Evolutionary conservation across 2,329 filamentous ascomycete genomes (phyloP), one percentile per base, ranked within the genome.

Genomic region (Epichloe amarillans): DNA sequence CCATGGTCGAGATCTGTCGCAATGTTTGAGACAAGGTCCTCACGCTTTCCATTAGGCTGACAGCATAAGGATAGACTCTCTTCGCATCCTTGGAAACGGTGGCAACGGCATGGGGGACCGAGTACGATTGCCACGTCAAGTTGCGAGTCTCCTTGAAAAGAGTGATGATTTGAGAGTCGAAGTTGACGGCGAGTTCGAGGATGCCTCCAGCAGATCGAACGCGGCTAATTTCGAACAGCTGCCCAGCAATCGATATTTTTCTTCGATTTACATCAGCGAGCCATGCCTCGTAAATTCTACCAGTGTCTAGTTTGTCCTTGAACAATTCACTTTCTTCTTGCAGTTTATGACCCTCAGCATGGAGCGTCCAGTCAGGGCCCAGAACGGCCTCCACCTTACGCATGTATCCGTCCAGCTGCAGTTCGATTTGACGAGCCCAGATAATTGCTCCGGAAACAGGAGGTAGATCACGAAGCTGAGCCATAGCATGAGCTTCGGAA

Each of bases 31-130:
- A 80, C 56, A 95, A 84, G 0, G 89, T 97, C 52, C 90, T 81
- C n/a, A 97, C 88, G 61, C 89, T 97, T 69, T 99, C 93, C 89
- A 98, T 98, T 57, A 99, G 71, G 62, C 90, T 97, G 57, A 98
- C 90, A 23, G 94, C 93, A 62, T 94, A 98, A 0, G 93, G 93
- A 60, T 99, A 99, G 4, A 98, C 93, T 49, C 93, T 82, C 69
- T 96, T 95, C n/a, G 93, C 94, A 65, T 98, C 93, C 67, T 97
- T 98, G 1, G 94, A 95, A 50, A 95, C 88, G 56, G 88, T 97
- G 67, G 85, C 94, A 62, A 98, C 88, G 14, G 87, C 83, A 66
- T 98, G 93, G 8, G 94, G 94, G 23, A 98, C 88, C 51, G 88
- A 84, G 65, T 89, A 98, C 57, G 88, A 93, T 55, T 95, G 83